Evolutionary conservation across 345 rosid genomes (phyloP).

Genomic region (Pugionium dolabratum): DNA sequence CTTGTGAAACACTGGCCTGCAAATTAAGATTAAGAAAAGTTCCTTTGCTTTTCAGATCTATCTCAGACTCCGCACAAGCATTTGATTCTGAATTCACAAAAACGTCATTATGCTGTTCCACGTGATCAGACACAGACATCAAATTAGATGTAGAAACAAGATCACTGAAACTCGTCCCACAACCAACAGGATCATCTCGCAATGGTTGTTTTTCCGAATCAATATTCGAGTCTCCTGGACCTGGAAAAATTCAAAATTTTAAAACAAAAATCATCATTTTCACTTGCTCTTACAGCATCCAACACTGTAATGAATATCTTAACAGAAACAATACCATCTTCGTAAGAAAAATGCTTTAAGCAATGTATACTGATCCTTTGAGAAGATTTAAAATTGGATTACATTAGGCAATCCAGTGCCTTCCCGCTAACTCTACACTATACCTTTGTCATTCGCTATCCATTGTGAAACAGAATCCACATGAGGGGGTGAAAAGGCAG

Average conservation of each 20-base stretch:
- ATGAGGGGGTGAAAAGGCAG: slow-evolving; percentile 71
- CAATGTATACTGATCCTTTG: slow-evolving; percentile 41
- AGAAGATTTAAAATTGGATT: slow-evolving; percentile 42
- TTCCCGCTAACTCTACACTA: slow-evolving; percentile 14
- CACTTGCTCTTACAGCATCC: slow-evolving; percentile 22
- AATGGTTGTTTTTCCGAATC: slow-evolving; percentile 40
- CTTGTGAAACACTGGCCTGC: slow-evolving; percentile 43
- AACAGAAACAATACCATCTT: slow-evolving; percentile 9
- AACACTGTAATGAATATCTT: slow-evolving; percentile 7
- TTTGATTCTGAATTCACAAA: slow-evolving; percentile 38
- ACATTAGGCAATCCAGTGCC: slow-evolving; percentile 21
- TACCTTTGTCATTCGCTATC: slow-evolving; percentile 61
- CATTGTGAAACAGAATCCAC: slow-evolving; percentile 58
- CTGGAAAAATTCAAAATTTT: slow-evolving; percentile 38
- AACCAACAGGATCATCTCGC: slow-evolving; percentile 32
- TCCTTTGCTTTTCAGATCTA: slow-evolving; percentile 44
- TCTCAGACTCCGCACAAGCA: slow-evolving; percentile 31
- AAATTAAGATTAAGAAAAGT: slow-evolving; percentile 37
- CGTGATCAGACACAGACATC: slow-evolving; percentile 39
- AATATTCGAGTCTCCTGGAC: slow-evolving; percentile 39
- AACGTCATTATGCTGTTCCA: slow-evolving; percentile 37
- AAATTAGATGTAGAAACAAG: slow-evolving; percentile 35
- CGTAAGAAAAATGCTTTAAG: slow-evolving; percentile 8
- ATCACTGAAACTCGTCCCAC: slow-evolving; percentile 35
- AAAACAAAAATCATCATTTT: slow-evolving; percentile 14